Evolutionary conservation across 495 filamentous ascomycete genomes (phyloP).

Genomic region (Pseudomonodictys pantanalensis): DNA sequence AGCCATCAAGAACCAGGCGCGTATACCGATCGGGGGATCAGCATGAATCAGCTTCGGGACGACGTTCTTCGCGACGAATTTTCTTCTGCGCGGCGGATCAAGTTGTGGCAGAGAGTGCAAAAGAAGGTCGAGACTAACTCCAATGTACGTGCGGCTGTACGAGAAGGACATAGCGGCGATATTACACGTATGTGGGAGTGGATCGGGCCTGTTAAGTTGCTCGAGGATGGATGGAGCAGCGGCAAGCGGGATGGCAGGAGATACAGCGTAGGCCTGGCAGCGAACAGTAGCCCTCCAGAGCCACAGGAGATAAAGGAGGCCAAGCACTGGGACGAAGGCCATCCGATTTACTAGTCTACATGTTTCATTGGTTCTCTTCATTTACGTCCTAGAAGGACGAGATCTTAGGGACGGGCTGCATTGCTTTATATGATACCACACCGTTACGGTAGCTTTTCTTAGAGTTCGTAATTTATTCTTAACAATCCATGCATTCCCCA

Average conservation of each 20-base stretch:
- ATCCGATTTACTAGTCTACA: slow-evolving; percentile 33
- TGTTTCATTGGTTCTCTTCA: neutral
- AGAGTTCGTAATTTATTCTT: neutral
- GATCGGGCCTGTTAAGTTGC: slow-evolving; percentile 63
- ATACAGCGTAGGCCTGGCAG: slow-evolving; percentile 39
- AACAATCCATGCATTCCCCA: neutral
- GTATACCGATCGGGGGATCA: slow-evolving; percentile 69
- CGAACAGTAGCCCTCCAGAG: slow-evolving; percentile 19
- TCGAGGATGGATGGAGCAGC: slow-evolving; percentile 40
- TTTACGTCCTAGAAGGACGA: neutral
- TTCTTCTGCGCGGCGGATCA: slow-evolving; percentile 65
- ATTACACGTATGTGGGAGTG: slow-evolving; percentile 91
- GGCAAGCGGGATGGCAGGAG: slow-evolving; percentile 51
- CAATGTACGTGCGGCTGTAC: slow-evolving; percentile 81
- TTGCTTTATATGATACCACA: slow-evolving; percentile 13
- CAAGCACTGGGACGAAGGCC: slow-evolving; percentile 33
- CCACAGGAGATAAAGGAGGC: slow-evolving; percentile 6
- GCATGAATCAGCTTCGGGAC: slow-evolving; percentile 84
- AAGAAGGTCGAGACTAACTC: slow-evolving; percentile 86
- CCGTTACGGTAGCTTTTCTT: neutral
- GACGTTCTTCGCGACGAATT: slow-evolving; percentile 85
- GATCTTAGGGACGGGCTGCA: neutral
- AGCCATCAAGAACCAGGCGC: slow-evolving; percentile 59
- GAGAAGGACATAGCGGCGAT: slow-evolving; percentile 81
- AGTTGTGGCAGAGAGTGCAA: slow-evolving; percentile 76